Percentiles rank a stretch among this genome's conserved stretches.
These are phyloP conservation scores for Megacollybia marginata DNA, from an alignment of 768 basidiomycete genomes.

Conservation along the genomic window DNA sequence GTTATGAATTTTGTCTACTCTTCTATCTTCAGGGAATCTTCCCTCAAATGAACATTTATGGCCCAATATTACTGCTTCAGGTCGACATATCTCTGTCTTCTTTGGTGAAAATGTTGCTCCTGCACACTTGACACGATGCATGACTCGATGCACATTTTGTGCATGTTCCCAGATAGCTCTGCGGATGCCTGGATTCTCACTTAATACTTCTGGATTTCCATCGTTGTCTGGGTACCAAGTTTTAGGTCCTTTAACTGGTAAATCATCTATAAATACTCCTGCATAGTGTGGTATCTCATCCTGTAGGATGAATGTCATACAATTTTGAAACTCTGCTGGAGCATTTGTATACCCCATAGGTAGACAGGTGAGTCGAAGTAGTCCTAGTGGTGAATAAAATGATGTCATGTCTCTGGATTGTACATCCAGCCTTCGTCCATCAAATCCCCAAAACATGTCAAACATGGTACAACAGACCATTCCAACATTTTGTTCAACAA, in stretches of 20 bases:
- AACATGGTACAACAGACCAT: constrained; percentile 12
- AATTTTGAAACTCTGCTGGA: constrained; percentile 1
- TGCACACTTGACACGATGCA: constrained; percentile 17
- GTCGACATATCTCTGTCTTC: constrained; percentile 13
- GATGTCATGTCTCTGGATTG: no score
- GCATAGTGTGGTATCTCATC: constrained; percentile 16
- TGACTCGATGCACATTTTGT: constrained; percentile 17
- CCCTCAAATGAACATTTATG: constrained; percentile 25
- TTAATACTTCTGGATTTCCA: constrained; percentile 9
- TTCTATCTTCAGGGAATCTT: constrained; percentile 15
- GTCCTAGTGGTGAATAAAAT: constrained; percentile 26
- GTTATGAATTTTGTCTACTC: constrained; percentile 19
- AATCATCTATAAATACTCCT: constrained; percentile 24
- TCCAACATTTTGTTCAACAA: constrained; percentile 11
- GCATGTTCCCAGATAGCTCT: constrained; percentile 31
- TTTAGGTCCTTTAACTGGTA: constrained; percentile 21
- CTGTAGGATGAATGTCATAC: constrained; percentile 22
- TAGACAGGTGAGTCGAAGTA: constrained; percentile 21
- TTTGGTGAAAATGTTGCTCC: constrained; percentile 17
- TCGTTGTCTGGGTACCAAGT: constrained; percentile 19
- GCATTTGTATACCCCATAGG: constrained; percentile 35
- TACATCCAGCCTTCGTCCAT: no score
- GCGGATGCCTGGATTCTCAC: constrained; percentile 13
- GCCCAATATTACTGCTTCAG: constrained; percentile 18
- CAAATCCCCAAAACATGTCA: no score